Evolutionary conservation across 345 rosid species (phyloP).

Genomic region (Abelmoschus esculentus): DNA sequence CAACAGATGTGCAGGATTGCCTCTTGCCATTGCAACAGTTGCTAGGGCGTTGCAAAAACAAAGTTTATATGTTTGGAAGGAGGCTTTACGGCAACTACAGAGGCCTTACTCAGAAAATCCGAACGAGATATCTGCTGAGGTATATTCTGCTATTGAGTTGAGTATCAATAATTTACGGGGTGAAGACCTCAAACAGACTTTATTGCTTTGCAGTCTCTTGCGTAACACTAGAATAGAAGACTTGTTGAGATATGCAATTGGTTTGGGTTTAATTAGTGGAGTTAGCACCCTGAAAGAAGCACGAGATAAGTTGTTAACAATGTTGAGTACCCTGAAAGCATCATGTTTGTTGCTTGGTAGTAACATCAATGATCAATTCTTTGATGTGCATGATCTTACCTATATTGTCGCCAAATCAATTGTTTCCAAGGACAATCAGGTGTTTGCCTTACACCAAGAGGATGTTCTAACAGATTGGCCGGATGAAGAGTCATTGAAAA

Average conservation of each 20-base stretch:
- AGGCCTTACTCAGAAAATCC: not conserved
- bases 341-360: constrained; percentile 16
- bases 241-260: constrained; percentile 15
- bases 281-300: not conserved
- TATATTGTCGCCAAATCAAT: constrained; percentile 11
- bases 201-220: constrained; percentile 12
- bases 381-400: constrained; percentile 24
- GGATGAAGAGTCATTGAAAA: not conserved
- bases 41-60: not conserved
- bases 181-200: constrained; percentile 5
- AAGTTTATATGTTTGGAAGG: not conserved
- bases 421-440: constrained; percentile 1
- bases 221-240: not conserved
- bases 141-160: not conserved
- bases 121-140: not conserved
- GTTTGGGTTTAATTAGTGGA: constrained; percentile 13
- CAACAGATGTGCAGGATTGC: constrained; percentile 16
- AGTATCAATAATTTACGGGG: not conserved
- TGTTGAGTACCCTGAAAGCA: constrained; percentile 12
- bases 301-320: not conserved
- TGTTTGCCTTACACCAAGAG: not conserved
- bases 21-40: constrained; percentile 7
- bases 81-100: not conserved
- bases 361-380: not conserved
- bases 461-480: not conserved